Evolutionary conservation across 2,329 filamentous ascomycete species (phyloP).

Genomic region (Sporothrix schenckii): DNA sequence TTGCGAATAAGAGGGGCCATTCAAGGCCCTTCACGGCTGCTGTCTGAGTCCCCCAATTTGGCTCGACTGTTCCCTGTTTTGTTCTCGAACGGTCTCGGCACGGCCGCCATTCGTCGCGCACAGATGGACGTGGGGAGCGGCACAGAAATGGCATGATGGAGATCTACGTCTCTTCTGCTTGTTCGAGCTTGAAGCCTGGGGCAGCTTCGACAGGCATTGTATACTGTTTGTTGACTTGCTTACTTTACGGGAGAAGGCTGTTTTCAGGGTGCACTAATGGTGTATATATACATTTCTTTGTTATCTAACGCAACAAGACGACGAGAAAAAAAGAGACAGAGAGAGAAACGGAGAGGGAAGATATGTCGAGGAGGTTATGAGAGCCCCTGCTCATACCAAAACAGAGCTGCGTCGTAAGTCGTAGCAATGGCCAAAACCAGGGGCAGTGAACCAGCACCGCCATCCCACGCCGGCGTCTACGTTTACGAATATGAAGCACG

Average conservation of each 20-base stretch:
- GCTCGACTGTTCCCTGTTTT: neutral
- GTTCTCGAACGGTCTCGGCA: conserved; percentile 20
- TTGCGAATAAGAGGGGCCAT: conserved; percentile 20
- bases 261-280: neutral
- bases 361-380: neutral
- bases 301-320: neutral
- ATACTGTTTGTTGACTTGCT: neutral
- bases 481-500: neutral
- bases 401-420: neutral
- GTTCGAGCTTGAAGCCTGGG: neutral
- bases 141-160: neutral
- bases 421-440: neutral
- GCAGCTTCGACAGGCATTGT: neutral
- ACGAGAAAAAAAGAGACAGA: neutral
- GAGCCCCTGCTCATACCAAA: neutral
- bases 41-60: neutral
- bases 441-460: neutral
- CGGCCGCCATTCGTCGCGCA: conserved; percentile 1
- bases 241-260: neutral
- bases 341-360: neutral
- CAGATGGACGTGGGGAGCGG: neutral
- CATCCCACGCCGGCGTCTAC: neutral
- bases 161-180: neutral
- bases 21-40: neutral
- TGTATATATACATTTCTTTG: conserved; percentile 1